phyloP scores from a whole-genome alignment of 495 filamentous ascomycete genomes.

The Opeltia flavorubescens region DNA sequence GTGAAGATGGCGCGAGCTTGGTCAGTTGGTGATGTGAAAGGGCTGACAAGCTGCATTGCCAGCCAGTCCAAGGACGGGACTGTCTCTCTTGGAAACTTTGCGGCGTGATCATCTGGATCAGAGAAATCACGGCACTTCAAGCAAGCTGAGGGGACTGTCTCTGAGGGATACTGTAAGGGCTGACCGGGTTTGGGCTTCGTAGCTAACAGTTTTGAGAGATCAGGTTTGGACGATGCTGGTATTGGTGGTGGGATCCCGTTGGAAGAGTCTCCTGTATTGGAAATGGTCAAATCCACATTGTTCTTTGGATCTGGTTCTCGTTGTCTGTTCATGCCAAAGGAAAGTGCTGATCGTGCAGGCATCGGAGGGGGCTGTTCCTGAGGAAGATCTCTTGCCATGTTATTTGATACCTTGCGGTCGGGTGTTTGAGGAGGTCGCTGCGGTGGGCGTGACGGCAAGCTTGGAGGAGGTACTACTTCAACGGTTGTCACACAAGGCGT shows the following conservation, averaged over 20 bases:
- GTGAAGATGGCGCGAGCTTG: constrained; percentile 87
- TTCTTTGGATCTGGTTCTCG: neutral
- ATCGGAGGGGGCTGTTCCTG: constrained; percentile 17
- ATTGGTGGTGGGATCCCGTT: constrained; percentile 37
- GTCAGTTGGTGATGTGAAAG: constrained; percentile 70
- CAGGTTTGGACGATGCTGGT: constrained; percentile 41
- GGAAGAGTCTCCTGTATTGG: constrained; percentile 2
- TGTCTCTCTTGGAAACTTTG: constrained; percentile 52
- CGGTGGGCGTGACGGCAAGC: constrained; percentile 22
- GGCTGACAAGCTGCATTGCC: constrained; percentile 58
- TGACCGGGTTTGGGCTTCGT: constrained; percentile 35
- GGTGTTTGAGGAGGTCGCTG: constrained; percentile 24
- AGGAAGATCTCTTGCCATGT: constrained; percentile 20
- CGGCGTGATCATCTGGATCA: constrained; percentile 61
- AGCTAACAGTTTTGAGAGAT: constrained; percentile 38
- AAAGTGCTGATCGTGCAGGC: constrained; percentile 25
- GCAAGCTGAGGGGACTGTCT: constrained; percentile 34
- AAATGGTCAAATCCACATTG: neutral
- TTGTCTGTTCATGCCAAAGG: constrained; percentile 25
- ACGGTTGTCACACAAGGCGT: constrained; percentile 5
- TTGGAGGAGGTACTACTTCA: constrained; percentile 5
- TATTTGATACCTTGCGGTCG: constrained; percentile 7
- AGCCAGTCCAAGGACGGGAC: constrained; percentile 45
- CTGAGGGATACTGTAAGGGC: constrained; percentile 3
- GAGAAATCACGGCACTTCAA: constrained; percentile 80